Percentiles rank a stretch among this genome's conserved stretches.
Conservation (phyloP, 169 alveolate species). For the Cryptosporidium bovis region DNA sequence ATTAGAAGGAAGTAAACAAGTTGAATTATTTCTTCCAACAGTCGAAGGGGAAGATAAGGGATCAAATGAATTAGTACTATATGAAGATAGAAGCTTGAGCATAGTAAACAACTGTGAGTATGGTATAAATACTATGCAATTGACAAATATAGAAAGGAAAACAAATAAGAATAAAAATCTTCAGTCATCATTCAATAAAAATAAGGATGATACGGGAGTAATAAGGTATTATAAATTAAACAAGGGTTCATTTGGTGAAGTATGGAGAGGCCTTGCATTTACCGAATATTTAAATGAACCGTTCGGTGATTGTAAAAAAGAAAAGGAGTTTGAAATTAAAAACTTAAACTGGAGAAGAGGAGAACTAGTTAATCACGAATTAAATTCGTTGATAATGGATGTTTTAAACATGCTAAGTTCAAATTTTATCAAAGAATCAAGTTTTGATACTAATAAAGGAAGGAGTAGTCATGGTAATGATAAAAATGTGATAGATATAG, state of each 20-base stretch:
- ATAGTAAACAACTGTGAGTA: not conserved
- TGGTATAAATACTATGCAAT: not conserved
- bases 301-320: slow-evolving; percentile 42
- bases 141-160: not conserved
- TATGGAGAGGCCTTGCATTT: slow-evolving; percentile 70
- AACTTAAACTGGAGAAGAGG: slow-evolving; percentile 64
- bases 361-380: slow-evolving; percentile 29
- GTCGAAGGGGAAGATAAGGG: not conserved
- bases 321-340: not conserved
- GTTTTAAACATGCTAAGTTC: slow-evolving; percentile 14
- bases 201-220: slow-evolving; percentile 15
- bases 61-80: slow-evolving; percentile 35
- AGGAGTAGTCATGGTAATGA: not conserved
- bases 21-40: slow-evolving; percentile 9
- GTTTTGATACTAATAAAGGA: not conserved
- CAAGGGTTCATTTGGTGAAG: slow-evolving; percentile 71
- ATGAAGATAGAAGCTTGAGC: slow-evolving; percentile 36
- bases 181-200: slow-evolving; percentile 5
- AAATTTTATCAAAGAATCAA: not conserved
- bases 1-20: slow-evolving; percentile 10
- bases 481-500: slow-evolving; percentile 23
- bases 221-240: slow-evolving; percentile 47
- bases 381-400: slow-evolving; percentile 34
- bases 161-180: not conserved
- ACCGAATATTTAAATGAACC: slow-evolving; percentile 42